Evolutionary conservation across 1,139 yeast species (phyloP), one percentile per base, ranked within the genome.

Genomic region (Yamadazyma spencermartinsiae): DNA sequence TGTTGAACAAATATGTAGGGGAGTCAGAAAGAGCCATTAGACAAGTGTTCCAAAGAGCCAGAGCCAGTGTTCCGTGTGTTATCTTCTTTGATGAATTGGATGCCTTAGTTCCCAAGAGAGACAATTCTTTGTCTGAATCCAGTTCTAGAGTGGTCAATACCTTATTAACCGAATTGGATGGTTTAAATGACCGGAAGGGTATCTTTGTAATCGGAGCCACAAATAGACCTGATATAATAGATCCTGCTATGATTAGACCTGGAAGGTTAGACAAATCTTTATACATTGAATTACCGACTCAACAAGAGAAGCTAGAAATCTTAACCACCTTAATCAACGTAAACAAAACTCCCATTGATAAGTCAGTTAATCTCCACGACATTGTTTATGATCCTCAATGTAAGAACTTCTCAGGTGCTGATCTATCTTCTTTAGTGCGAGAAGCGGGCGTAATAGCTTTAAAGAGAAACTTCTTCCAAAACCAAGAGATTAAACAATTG

Each of bases 191-290:
- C 51, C 74, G 98, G 53, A 79, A 84, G 40, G 98, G 98, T 1
- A 86, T 92, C 2, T 92, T 85, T 59, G 98, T 92, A 3, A 80
- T 92, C 49, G 98, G 97, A 23, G 98, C 98, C 2, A 92, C 98
- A 0, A 92, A 92, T 55, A 76, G 98, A 58, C 98, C 98, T 0
- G 98, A 92, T 61, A 92, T 92, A 89, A 92, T 92, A 48, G 98
- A 92, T 61, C 92, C 96, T 7, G 98, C 98, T 1, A 92, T 92
- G 98, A 69, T 92, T 38, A 79, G 98, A 57, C 98, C 98, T 0
- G 98, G 98, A 2, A 79, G 98, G 59, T 72, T 92, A 52, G 98
- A 92, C 57, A 92, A 92, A 61, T 90, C 96, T 3, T 69, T 92
- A 34, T 90, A 83, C 60, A 94, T 92, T 32, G 97, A 92, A 58